phyloP scores from a whole-genome alignment of 2,329 filamentous ascomycete genomes.

The Aureobasidium subglaciale region DNA sequence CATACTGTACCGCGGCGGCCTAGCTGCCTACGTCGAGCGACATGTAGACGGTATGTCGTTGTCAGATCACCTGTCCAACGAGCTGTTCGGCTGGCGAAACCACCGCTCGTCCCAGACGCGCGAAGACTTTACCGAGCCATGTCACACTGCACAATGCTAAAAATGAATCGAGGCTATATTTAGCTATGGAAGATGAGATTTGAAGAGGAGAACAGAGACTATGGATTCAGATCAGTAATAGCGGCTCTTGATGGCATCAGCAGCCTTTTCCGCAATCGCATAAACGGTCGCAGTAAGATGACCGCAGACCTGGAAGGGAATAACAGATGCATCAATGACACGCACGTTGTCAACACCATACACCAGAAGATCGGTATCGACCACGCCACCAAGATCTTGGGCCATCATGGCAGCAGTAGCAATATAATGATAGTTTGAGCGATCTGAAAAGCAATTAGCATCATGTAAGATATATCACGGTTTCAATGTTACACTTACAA shows the following conservation, averaged over 20 bases:
- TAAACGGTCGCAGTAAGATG: constrained; percentile 32
- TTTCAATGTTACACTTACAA: background rate
- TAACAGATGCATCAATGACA: constrained; percentile 31
- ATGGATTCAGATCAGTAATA: background rate
- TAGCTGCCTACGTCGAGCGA: no score
- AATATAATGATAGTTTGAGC: constrained; percentile 29
- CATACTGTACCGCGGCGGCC: no score
- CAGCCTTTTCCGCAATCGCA: constrained; percentile 31
- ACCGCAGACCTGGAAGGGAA: constrained; percentile 29
- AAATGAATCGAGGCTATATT: background rate
- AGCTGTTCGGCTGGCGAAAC: no score
- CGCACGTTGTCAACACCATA: constrained; percentile 31
- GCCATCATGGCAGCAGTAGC: constrained; percentile 30
- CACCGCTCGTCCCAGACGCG: no score
- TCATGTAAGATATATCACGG: no score
- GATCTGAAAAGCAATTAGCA: background rate
- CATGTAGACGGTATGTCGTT: no score
- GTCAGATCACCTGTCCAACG: no score
- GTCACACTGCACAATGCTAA: background rate
- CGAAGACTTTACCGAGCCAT: no score
- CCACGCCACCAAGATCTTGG: constrained; percentile 28
- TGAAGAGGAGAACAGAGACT: background rate
- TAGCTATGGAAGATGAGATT: background rate
- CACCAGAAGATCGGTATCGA: constrained; percentile 27
- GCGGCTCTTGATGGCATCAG: constrained; percentile 22